Base-by-base conservation (phyloP, 2,329 filamentous ascomycete species). In the Exophiala lecanii-corni region DNA sequence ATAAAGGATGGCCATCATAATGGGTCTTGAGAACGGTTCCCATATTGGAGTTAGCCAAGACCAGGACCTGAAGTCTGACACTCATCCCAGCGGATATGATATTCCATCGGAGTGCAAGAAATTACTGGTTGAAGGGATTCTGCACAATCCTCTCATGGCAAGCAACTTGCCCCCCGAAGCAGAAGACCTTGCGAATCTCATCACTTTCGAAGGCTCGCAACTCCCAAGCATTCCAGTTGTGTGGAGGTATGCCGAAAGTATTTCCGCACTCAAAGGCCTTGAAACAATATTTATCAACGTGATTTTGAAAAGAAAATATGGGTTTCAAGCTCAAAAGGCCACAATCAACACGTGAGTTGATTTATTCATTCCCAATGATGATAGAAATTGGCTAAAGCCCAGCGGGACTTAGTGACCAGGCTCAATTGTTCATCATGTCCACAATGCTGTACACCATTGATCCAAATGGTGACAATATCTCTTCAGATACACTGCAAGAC, bases 211-310 rank as follows among this genome's bases (percentile, higher is more conserved):
- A 16, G 74, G 74, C 3, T 60, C 54, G 10, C 53, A 62, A 16
- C 55, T 57, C 20, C 73, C 73, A 0, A 69, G 61, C 33, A 65
- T 77, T 9, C 72, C 74, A 0, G 71, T 78, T 56, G 75, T 74
- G 38, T 78, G 75, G 74, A 64, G 74, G 2, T 74, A 76, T 38
- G 73, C 74, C 2, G 75, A 78, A 54, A 74, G 71, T 35, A 68
- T 74, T 1, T 65, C 72, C 0, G 61, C 71, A 1, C 50, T 76
- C 19, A 75, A 75, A 53, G 72, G 60, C 1, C 57, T 73, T 13
- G 72, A 75, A 52, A 72, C 71, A 6, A 63, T 65, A 0, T 61
- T 74, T 48, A 50, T 75, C 19, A 69, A 66, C 36, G 61, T 62
- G 1, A 55, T 76, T 7, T 40, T 75, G 5, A 62, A 64, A 36